A percentile compares a stretch with the other conserved stretches of the same genome.
These are phyloP conservation scores for Trypanosoma congolense DNA, from an alignment of 208 protist species.

Conservation along the genomic window DNA sequence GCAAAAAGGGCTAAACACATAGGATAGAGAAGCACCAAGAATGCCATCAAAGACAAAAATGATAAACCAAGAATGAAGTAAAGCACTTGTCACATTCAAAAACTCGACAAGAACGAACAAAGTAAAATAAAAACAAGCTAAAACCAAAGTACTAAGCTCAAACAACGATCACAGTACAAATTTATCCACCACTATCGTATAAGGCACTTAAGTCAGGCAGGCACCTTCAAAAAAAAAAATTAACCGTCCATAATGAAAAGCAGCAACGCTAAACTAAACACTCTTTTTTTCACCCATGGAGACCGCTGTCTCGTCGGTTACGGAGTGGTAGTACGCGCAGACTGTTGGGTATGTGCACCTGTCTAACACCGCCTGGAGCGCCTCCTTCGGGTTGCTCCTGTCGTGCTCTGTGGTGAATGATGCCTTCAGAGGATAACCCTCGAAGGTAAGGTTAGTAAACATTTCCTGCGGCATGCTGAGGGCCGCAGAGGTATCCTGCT, in stretches of 20 bases:
- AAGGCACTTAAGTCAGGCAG: neutral
- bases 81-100: neutral
- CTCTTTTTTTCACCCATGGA: neutral
- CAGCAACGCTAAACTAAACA: neutral
- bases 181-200: neutral
- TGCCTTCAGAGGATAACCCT: constrained; percentile 15
- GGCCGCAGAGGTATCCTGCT: constrained; percentile 33
- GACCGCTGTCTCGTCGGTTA: constrained; percentile 29
- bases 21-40: constrained; percentile 10
- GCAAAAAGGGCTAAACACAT: constrained; percentile 3
- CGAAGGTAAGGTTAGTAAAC: constrained; percentile 25
- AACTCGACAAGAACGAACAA: neutral
- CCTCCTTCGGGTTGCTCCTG: constrained; percentile 44
- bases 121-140: too few species aligned
- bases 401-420: constrained; percentile 71
- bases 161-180: neutral
- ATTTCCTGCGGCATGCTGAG: constrained; percentile 39
- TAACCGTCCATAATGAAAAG: neutral
- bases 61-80: neutral
- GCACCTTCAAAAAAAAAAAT: neutral
- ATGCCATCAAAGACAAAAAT: constrained; percentile 1
- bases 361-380: constrained; percentile 62
- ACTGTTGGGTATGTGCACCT: constrained; percentile 48
- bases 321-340: constrained; percentile 57
- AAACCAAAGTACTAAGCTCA: too few species aligned